Evolutionary conservation across 2,329 filamentous ascomycete species (phyloP), one percentile per base, ranked within the genome.

Genomic region (Aquanectria penicillioides): DNA sequence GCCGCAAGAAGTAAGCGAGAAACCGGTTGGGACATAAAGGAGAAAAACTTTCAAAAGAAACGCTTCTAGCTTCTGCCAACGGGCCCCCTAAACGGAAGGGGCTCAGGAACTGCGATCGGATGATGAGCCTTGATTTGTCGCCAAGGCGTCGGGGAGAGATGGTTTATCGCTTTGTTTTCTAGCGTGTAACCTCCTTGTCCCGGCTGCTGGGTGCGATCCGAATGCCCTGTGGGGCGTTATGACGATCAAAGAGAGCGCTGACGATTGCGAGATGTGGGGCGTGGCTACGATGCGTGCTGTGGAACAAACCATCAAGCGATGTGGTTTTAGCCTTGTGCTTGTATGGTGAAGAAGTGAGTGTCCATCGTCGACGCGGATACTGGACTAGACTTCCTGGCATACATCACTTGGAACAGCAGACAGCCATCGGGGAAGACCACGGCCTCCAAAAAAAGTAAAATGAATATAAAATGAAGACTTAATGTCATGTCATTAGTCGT

Each of bases 1-100:
- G 86, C 66, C 86, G 85, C 71, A 90, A 91, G 79, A 89, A 85
- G 74, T 85, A 80, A 70, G 74, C 46, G 28, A 31, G n/a, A 48
- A 47, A 34, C 12, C 29, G 18, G 15, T 48, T 18, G 12, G 17
- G 56, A 25, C 15, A 38, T 23, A 40, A 47, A n/a, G 13, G 8
- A 15, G 33, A 22, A 18, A 15, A 40, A 34, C 40, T n/a, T n/a
- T 34, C 26, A 46, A 55, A 58, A 13, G 18, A n/a, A n/a, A 31
- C 29, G 33, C 34, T 20, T 31, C 10, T 26, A 40, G 36, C 26
- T n/a, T n/a, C n/a, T n/a, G n/a, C n/a, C n/a, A n/a, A n/a, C n/a
- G n/a, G n/a, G n/a, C n/a, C n/a, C n/a, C n/a, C n/a, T n/a, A n/a
- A n/a, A n/a, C n/a, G n/a, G n/a, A n/a, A n/a, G n/a, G n/a, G n/a